phyloP scores from a whole-genome alignment of 768 basidiomycete genomes.

The Trametes punicea region DNA sequence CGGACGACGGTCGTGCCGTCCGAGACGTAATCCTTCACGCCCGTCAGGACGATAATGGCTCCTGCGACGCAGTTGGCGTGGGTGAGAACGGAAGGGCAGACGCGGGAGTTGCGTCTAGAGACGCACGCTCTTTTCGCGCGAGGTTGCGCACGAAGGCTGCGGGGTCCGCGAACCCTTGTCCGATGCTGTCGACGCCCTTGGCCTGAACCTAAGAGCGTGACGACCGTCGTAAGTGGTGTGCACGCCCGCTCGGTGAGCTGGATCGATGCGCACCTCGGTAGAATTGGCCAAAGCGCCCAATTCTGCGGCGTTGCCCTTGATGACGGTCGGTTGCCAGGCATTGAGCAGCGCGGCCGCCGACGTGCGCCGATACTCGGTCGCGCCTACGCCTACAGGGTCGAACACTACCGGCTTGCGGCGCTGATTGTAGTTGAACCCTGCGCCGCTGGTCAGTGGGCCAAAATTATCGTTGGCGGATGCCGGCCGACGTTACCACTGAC shows the following conservation, averaged over 20 bases:
- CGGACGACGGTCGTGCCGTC: constrained; percentile 72
- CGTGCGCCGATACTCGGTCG: constrained; percentile 65
- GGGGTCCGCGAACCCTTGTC: constrained; percentile 75
- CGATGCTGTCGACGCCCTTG: constrained; percentile 85
- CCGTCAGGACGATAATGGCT: constrained; percentile 79
- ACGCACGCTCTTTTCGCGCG: constrained; percentile 72
- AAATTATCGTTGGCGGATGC: neutral
- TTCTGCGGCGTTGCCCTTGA: constrained; percentile 94
- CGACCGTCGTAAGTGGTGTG: neutral
- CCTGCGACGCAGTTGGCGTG: constrained; percentile 39
- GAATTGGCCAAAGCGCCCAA: constrained; percentile 78
- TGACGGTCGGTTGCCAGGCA: constrained; percentile 81
- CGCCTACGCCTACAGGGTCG: constrained; percentile 91
- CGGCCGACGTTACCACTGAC: constrained; percentile 31
- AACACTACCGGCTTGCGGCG: constrained; percentile 76
- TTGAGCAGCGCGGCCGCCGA: constrained; percentile 66
- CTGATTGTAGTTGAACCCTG: constrained; percentile 40
- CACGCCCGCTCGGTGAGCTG: neutral
- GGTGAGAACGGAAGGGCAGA: neutral
- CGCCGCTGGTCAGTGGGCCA: neutral
- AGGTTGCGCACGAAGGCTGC: constrained; percentile 62
- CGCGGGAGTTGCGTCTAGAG: neutral
- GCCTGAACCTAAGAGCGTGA: constrained; percentile 50
- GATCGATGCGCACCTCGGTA: constrained; percentile 52
- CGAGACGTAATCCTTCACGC: constrained; percentile 77